phyloP scores from a whole-genome alignment of 768 basidiomycete species.

The Podaxis pistillaris region DNA sequence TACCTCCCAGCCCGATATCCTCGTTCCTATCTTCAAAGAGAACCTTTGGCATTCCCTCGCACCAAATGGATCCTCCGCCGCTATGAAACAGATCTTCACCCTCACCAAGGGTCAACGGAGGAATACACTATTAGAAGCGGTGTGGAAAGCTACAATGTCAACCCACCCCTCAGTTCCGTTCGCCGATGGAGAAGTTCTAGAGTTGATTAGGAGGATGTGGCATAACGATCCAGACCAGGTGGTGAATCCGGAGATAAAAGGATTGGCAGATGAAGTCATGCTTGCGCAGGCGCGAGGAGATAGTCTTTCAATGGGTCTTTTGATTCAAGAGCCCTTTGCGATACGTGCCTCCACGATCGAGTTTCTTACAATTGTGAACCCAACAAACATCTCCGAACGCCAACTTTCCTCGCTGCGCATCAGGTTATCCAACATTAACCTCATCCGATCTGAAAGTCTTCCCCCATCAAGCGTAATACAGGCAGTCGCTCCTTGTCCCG shows the following conservation, averaged over 20 bases:
- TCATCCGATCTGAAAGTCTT: slow-evolving; percentile 15
- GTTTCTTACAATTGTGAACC: slow-evolving; percentile 9
- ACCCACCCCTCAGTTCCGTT: slow-evolving; percentile 4
- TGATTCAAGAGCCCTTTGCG: slow-evolving; percentile 9
- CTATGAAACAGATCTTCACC: slow-evolving; percentile 18
- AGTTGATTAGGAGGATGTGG: slow-evolving; percentile 13
- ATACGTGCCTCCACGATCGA: slow-evolving; percentile 10
- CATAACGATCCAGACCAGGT: slow-evolving; percentile 5
- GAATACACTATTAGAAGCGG: slow-evolving; percentile 15
- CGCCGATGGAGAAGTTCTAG: slow-evolving; percentile 10
- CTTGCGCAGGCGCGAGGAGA: slow-evolving; percentile 8
- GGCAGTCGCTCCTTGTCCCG: slow-evolving; percentile 11
- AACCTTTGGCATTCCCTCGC: slow-evolving; percentile 13
- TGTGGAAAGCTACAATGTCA: slow-evolving; percentile 13
- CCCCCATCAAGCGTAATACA: not conserved
- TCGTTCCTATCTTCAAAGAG: slow-evolving; percentile 6
- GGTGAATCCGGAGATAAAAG: slow-evolving; percentile 10
- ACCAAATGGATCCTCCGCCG: slow-evolving; percentile 12
- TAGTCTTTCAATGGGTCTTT: slow-evolving; percentile 10
- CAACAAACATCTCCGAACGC: not conserved
- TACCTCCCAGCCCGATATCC: not conserved
- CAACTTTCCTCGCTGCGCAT: slow-evolving; percentile 6
- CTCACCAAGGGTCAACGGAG: slow-evolving; percentile 14
- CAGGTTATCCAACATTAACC: slow-evolving; percentile 11
- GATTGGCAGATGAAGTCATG: slow-evolving; percentile 9